Base-by-base conservation (phyloP, 2,329 filamentous ascomycete species). In the Bipolaris oryzae region DNA sequence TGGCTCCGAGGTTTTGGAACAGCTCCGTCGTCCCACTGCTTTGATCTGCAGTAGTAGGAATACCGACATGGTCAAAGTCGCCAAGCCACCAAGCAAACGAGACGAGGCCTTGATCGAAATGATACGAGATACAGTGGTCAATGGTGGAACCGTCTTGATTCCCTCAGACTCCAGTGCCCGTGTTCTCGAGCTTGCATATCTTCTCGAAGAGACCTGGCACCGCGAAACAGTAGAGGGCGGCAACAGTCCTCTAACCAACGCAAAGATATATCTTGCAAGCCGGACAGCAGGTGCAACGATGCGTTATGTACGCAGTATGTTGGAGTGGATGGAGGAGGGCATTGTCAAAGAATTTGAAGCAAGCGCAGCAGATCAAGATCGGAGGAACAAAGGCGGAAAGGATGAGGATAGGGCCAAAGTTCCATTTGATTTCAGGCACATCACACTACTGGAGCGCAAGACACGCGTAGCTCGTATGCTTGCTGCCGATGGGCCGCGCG, bases 301-400 rank as follows among this genome's bases (percentile, higher is more conserved):
- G 83, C 85, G 92, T 50, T 91, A 97, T 64, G 91, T 94, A 23
- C 85, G 93, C 64, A 97, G 94, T 74, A 96, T 99, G 91, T 81
- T 99, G 31, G 95, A 99, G 73, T 99, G 95, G 95, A 98, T 99
- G 93, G 93, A 98, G 72, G 93, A 97, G 70, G 89, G 88, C 55
- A 96, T 99, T 57, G 89, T 96, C 39, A 88, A 92, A 52, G 94
- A 98, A 68, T 96, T 96, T 60, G 93, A 96, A 73, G 87, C 89
- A 15, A 67, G 67, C 28, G 67, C 64, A 11, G 62, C 68, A 50
- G 71, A 71, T 6, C 73, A 74, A 38, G 72, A 71, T 9, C 68
- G 67, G 50, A 65, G 64, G 28, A 74, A 69, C 13, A 67, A 70
- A 67, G 62, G 78, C 74, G 73, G 45, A 55, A 75, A 63, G 11